These are phyloP conservation scores for Suillus weaverae DNA, from an alignment of 768 basidiomycete genomes.

Conservation along the genomic window DNA sequence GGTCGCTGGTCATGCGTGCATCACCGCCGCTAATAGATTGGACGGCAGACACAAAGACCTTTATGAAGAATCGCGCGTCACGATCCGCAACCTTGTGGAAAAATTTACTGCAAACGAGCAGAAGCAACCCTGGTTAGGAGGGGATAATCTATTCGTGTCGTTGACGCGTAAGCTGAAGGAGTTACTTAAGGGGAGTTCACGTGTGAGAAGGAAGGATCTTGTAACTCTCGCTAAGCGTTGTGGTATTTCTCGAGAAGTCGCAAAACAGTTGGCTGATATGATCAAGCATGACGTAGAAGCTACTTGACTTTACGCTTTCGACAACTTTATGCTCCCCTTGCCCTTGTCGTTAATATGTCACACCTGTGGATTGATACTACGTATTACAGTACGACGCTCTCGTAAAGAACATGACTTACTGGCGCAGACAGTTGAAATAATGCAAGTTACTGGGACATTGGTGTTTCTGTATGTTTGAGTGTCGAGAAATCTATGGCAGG, in stretches of 20 bases:
- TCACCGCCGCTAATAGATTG: constrained; percentile 29
- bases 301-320: neutral
- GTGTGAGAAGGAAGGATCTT: constrained; percentile 20
- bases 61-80: neutral
- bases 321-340: neutral
- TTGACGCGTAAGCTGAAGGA: constrained; percentile 13
- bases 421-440: too few relatives aligned
- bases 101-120: neutral
- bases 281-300: constrained; percentile 16
- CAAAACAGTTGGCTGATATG: constrained; percentile 22
- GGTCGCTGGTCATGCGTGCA: constrained; percentile 32
- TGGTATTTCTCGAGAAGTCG: constrained; percentile 26
- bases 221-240: constrained; percentile 25
- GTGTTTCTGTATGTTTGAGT: too few relatives aligned
- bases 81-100: neutral
- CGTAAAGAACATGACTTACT: neutral
- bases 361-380: neutral
- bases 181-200: constrained; percentile 14
- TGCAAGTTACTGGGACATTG: too few relatives aligned
- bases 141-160: constrained; percentile 18
- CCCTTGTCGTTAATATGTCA: neutral
- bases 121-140: constrained; percentile 9
- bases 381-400: neutral
- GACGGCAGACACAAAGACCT: neutral
- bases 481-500: too few relatives aligned